These are phyloP conservation scores for Tulasnella sp. DNA, from an alignment of 768 basidiomycete species.

Conservation along the genomic window DNA sequence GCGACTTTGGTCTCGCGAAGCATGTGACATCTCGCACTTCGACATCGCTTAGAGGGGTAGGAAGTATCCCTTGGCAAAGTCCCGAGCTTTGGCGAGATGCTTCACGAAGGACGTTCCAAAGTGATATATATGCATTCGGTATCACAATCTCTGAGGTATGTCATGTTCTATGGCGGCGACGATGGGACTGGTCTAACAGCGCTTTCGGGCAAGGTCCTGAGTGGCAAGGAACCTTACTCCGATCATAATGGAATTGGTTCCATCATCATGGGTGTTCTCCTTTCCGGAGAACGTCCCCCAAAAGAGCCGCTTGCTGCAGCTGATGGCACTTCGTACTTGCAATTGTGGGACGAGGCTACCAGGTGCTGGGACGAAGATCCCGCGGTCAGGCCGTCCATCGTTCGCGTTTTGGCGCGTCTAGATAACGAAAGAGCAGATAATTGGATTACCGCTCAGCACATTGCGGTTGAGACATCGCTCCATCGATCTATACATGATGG, in stretches of 20 bases:
- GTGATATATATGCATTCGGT: conserved; percentile 1
- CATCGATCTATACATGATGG: background rate
- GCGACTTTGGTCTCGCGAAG: conserved; percentile 11
- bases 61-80: background rate
- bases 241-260: background rate
- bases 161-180: background rate
- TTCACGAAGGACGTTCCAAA: background rate
- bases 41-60: background rate
- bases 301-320: background rate
- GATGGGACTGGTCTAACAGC: background rate
- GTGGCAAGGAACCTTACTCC: background rate
- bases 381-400: background rate
- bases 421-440: background rate
- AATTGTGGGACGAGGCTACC: background rate
- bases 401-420: background rate
- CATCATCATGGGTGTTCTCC: background rate
- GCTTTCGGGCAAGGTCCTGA: background rate
- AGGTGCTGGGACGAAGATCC: conserved; percentile 8
- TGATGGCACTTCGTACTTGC: background rate
- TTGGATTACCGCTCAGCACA: background rate
- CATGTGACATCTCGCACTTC: background rate
- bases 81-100: background rate
- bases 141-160: background rate
- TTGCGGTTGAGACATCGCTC: background rate
- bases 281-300: background rate